Percentiles rank a stretch among this genome's conserved stretches.
These are phyloP conservation scores for Neofusicoccum cordaticola DNA, from an alignment of 2,329 filamentous ascomycete genomes.

Conservation along the genomic window DNA sequence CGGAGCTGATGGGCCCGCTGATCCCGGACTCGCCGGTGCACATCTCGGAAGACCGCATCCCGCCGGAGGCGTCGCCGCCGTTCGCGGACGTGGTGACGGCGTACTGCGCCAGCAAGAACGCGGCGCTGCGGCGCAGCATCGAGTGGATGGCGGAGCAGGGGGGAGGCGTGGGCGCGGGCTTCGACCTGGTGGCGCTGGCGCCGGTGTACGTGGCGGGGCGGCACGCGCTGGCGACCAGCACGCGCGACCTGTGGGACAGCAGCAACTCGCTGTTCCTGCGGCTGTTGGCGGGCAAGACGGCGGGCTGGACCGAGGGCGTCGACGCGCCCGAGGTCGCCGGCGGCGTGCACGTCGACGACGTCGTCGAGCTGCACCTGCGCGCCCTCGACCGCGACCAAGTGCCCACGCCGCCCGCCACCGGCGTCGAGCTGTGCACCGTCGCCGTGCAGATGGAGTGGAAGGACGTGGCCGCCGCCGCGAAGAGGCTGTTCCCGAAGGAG, in stretches of 20 bases:
- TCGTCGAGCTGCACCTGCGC: slow-evolving; percentile 10
- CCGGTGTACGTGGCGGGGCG: background rate
- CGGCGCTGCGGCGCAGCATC: background rate
- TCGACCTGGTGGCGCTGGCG: background rate
- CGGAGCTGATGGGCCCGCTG: background rate
- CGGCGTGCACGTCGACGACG: slow-evolving; percentile 17
- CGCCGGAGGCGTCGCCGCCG: background rate
- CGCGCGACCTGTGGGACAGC: background rate
- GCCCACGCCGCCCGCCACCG: background rate
- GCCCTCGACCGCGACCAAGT: slow-evolving; percentile 14
- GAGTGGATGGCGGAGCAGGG: background rate
- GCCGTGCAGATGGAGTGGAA: background rate
- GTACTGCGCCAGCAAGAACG: slow-evolving; percentile 2
- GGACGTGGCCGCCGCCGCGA: background rate
- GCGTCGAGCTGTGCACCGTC: background rate
- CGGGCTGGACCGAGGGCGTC: background rate
- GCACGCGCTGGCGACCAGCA: background rate
- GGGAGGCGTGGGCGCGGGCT: background rate
- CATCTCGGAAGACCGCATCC: background rate
- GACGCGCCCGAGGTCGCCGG: background rate
- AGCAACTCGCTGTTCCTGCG: background rate
- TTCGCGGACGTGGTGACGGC: background rate
- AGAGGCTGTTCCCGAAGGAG: slow-evolving; percentile 8
- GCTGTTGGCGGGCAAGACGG: background rate
- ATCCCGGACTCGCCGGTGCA: background rate